phyloP scores from a whole-genome alignment of 305 asterid species.

The Solanum hybrid region DNA sequence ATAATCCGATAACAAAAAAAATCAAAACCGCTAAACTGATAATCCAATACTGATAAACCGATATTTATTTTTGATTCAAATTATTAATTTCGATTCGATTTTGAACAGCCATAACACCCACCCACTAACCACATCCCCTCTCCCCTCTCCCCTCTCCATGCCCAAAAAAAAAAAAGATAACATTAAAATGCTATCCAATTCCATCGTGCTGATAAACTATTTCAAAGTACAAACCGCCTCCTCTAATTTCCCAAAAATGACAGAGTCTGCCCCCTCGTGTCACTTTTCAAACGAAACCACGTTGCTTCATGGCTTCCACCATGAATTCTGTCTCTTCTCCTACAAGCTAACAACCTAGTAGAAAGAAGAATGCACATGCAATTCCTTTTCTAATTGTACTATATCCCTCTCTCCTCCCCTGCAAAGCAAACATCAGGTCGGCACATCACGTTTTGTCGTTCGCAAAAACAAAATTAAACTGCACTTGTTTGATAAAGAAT shows the following conservation, averaged over 20 bases:
- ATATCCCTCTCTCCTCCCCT: not conserved
- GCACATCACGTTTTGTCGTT: not conserved
- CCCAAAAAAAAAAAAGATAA: not conserved
- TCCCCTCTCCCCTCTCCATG: not conserved
- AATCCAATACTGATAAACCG: no score
- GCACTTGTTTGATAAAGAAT: not conserved
- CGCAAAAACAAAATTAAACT: not conserved
- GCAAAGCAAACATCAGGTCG: not conserved
- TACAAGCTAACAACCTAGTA: constrained; percentile 11
- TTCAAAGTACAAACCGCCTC: not conserved
- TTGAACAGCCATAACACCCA: no score
- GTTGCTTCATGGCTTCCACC: constrained; percentile 42
- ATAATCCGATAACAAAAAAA: no score
- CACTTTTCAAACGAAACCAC: constrained; percentile 41
- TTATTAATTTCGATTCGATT: no score
- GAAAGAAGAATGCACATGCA: not conserved
- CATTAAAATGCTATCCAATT: not conserved
- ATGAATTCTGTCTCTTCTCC: constrained; percentile 10
- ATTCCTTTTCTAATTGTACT: no score
- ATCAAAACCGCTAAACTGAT: no score
- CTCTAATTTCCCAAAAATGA: not conserved
- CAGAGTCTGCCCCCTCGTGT: constrained; percentile 31
- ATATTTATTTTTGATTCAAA: no score
- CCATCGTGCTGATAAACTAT: not conserved
- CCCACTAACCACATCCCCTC: not conserved